Base-by-base conservation (phyloP, 1,284 basidiomycete species). In the Apiotrichum siamense region DNA sequence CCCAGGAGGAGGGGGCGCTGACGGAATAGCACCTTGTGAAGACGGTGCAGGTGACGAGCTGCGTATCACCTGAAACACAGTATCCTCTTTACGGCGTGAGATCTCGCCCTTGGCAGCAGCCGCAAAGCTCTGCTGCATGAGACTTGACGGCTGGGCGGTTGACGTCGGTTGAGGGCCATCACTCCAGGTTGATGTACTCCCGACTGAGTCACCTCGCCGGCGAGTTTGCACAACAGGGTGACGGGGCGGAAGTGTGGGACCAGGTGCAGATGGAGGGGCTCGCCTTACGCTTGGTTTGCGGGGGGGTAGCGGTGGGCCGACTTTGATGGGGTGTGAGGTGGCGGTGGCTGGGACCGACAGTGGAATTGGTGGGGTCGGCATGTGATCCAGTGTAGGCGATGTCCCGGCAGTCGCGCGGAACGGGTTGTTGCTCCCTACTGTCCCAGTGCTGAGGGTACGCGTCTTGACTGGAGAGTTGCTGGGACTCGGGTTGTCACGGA, bases 71-170 rank as follows among this genome's bases (percentile, higher is more conserved):
- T 57, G 47, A 9, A 61, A 7, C 11, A 42, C 44, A 1, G 50
- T 3, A 9, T 48, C 47, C 17, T 42, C 47, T 44, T 47, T 54
- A 15, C 18, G 35, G 27, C 11, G 35, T 11, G 15, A 21, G 26
- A 17, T 7, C 38, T 38, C 24, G 32, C 50, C 49, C 20, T 44
- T 40, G 0, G 54, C 50, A 5, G 57, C 60, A 1, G 60, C 60
- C 0, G 53, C 52, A 10, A 61, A 41, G 35, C 50, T 53, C 38
- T 57, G 52, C 43, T 53, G 50, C 25, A 61, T 61, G 39, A 61
- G 36, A 3, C 24, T 23, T 1, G 50, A 53, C 7, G 60, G 48
- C 26, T 48, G 42, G 3, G 47, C 27, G 10, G 21, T 48, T n/a
- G 51, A 54, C 1, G 59, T 61, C 24, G 57, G 56, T 31, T 54